Evolutionary conservation across 2,329 filamentous ascomycete genomes (phyloP).

Genomic region (Fusarium hainanense): DNA sequence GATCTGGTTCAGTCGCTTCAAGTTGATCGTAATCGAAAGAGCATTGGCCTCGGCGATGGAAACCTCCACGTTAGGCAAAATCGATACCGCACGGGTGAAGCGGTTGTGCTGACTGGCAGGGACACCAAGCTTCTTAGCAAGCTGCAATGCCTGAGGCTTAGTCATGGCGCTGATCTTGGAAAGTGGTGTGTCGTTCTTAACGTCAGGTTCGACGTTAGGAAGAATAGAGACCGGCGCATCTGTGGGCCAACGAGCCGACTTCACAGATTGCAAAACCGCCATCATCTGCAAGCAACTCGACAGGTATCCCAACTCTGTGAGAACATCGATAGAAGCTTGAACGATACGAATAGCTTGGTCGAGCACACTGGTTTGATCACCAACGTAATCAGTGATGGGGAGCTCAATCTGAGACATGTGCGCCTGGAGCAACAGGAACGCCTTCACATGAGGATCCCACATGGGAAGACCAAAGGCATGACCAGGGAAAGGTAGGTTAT

Average conservation of each 20-base stretch:
- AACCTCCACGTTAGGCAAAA: conserved; percentile 77
- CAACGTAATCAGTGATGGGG: conserved; percentile 96
- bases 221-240: conserved; percentile 84
- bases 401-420: conserved; percentile 94
- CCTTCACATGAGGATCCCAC: conserved; percentile 99
- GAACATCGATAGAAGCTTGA: conserved; percentile 92
- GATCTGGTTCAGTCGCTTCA: conserved; percentile 75
- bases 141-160: conserved; percentile 52
- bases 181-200: conserved; percentile 57
- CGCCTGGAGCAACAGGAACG: conserved; percentile 92
- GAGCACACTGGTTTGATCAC: conserved; percentile 88
- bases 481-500: conserved; percentile 75
- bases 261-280: conserved; percentile 87
- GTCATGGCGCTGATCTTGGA: conserved; percentile 55
- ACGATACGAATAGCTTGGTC: conserved; percentile 98
- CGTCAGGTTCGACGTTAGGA: conserved; percentile 70
- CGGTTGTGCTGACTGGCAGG: conserved; percentile 56
- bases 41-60: conserved; percentile 70
- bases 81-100: conserved; percentile 69
- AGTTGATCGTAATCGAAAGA: conserved; percentile 68
- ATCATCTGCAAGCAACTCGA: conserved; percentile 86
- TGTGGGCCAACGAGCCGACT: conserved; percentile 89
- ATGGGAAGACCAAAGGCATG: conserved; percentile 79
- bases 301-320: conserved; percentile 87
- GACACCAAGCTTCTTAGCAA: conserved; percentile 65